Evolutionary conservation across 345 rosid species (phyloP).

Genomic region (Dipteronia dyeriana): DNA sequence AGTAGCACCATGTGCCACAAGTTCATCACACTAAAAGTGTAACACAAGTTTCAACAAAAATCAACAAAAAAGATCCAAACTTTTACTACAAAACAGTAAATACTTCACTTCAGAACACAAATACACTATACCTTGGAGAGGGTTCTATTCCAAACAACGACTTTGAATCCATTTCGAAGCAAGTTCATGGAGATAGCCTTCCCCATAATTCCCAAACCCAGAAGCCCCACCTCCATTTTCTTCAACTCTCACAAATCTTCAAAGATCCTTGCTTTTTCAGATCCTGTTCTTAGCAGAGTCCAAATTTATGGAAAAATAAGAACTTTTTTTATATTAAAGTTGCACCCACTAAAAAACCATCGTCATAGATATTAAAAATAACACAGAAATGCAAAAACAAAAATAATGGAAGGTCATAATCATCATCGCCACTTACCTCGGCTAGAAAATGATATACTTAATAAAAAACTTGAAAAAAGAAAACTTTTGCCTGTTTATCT

Average conservation of each 20-base stretch:
- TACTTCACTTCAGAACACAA: not conserved
- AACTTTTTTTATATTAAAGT: not conserved
- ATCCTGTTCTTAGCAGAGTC: not conserved
- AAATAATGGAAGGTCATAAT: not conserved
- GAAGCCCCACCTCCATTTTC: conserved; percentile 87
- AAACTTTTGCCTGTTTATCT: not conserved
- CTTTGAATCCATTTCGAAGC: conserved; percentile 78
- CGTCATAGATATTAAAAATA: not conserved
- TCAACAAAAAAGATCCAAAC: not conserved
- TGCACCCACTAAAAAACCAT: not conserved
- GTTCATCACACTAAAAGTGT: conserved; percentile 72
- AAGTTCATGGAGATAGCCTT: conserved; percentile 92
- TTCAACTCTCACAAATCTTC: conserved; percentile 3
- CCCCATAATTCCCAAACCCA: conserved; percentile 97
- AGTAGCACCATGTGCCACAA: conserved; percentile 80
- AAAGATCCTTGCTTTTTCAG: not conserved
- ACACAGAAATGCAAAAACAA: not conserved
- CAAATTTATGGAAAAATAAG: not conserved
- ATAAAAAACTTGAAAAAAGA: not conserved
- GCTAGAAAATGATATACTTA: not conserved
- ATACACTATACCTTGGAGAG: conserved; percentile 70
- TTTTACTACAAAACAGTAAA: not conserved
- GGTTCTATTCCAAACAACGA: conserved; percentile 95
- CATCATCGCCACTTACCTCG: not conserved
- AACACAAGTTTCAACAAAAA: not conserved